A percentile compares a stretch with the other conserved stretches of the same genome.
Conservation (phyloP, 305 asterid genomes). For the Fraxinus albicans region DNA sequence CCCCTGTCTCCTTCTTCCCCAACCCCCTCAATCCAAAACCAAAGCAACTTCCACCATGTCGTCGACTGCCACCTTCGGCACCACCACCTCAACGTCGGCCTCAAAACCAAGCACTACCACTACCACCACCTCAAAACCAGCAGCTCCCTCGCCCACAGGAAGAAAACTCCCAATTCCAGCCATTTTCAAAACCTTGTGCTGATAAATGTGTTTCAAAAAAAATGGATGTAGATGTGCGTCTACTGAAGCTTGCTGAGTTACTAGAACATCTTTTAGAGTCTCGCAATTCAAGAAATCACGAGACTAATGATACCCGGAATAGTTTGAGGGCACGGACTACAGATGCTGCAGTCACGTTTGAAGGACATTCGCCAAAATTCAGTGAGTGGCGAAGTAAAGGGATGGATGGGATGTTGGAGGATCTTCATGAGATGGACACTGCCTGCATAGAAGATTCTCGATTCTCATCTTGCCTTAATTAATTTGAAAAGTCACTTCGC, state of each 20-base stretch:
- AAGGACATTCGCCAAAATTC: constrained; percentile 62
- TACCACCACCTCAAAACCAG: no score
- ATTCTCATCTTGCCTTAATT: constrained; percentile 34
- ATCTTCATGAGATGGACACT: constrained; percentile 97
- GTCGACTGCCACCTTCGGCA: no score
- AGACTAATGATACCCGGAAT: constrained; percentile 58
- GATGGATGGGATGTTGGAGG: constrained; percentile 89
- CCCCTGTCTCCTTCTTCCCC: no score
- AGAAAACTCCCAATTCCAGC: no score
- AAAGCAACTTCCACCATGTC: no score
- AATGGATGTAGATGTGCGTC: constrained; percentile 76
- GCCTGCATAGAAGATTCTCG: constrained; percentile 87
- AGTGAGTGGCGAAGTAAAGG: constrained; percentile 75
- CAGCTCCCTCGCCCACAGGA: no score
- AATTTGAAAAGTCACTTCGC: constrained; percentile 72
- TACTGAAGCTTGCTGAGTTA: constrained; percentile 70
- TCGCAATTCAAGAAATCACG: constrained; percentile 48
- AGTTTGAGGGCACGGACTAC: constrained; percentile 41
- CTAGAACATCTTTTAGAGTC: constrained; percentile 79
- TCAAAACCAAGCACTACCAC: no score
- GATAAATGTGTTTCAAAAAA: constrained; percentile 77
- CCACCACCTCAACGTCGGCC: no score
- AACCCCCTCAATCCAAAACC: no score
- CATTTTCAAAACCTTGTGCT: constrained; percentile 35
- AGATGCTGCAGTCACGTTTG: constrained; percentile 47